Conservation (phyloP, 306 rosid species). For the Delonix regia region DNA sequence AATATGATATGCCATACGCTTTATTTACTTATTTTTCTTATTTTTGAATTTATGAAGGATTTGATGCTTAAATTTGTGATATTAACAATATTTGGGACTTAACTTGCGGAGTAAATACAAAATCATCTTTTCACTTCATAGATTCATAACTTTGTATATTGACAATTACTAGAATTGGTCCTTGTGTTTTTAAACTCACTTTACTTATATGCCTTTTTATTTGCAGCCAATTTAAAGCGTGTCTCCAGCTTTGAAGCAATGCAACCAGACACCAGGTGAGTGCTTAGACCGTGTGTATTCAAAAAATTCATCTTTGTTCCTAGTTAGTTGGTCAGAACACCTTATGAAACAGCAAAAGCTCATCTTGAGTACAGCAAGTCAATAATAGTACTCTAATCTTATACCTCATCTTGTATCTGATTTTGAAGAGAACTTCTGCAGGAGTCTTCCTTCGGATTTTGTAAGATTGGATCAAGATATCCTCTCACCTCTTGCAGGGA, state of each 20-base stretch:
- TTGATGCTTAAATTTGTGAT: background rate
- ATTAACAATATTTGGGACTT: background rate
- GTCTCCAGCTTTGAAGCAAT: slow-evolving; percentile 93
- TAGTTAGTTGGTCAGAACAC: background rate
- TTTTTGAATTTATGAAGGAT: background rate
- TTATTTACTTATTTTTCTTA: background rate
- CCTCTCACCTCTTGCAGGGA: slow-evolving; percentile 94
- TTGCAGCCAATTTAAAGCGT: slow-evolving; percentile 88
- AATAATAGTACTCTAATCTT: slow-evolving; percentile 14
- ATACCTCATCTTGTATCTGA: slow-evolving; percentile 31
- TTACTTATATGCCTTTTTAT: slow-evolving; percentile 28
- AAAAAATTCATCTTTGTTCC: background rate
- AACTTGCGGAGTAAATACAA: background rate
- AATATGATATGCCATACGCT: background rate
- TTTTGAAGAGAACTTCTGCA: slow-evolving; percentile 40
- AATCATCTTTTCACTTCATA: background rate
- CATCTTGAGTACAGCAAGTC: background rate
- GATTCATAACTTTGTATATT: background rate
- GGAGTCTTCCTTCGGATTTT: slow-evolving; percentile 72
- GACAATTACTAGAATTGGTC: slow-evolving; percentile 6
- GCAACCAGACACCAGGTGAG: slow-evolving; percentile 82
- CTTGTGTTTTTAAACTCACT: background rate
- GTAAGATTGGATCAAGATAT: slow-evolving; percentile 98
- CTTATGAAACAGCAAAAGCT: slow-evolving; percentile 16
- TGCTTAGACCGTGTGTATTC: background rate